Base-by-base conservation (phyloP, 2,329 filamentous ascomycete species). In the Podosphaera aphanis region DNA sequence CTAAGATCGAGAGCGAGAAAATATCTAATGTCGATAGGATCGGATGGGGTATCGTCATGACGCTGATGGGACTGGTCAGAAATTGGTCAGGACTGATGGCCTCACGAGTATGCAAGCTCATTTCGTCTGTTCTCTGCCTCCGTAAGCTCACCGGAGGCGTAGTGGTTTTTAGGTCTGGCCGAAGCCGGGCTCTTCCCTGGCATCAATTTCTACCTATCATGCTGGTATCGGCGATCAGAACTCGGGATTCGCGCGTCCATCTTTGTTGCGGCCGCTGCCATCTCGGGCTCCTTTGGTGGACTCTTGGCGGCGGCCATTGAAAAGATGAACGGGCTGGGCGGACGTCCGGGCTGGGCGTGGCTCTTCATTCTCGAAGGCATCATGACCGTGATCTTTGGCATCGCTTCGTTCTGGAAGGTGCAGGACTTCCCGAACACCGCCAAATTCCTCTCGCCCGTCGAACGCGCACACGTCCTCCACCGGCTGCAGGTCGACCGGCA, bases 391-490 rank as follows among this genome's bases (percentile, higher is more conserved):
- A 1, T 83, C 1, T 67, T 84, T 20, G 83, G 79, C 2, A 51
- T 81, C 4, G 60, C 66, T 0, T 80, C 74, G 1, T 85, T 79
- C 62, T 86, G 77, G 75, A 73, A 81, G 64, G 80, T 92, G 1
- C 74, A 83, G 51, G 82, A 93, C 57, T 92, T 85, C 57, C 84
- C 84, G 0, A 77, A 80, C 50, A 69, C 81, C 47, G 83, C 82
- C 19, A 73, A 59, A 1, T 92, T 92, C 57, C 67, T 93, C 6
- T 71, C 72, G 0, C 67, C 72, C 0, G 68, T 72, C 8, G 83
- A 93, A 53, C 77, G 81, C 21, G 67, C 66, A 5, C 73, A 83
- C 7, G 79, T 90, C 0, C 63, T 84, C n/a, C 68, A 74, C 4
- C 73, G 84, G 2, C 66, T 93, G 8, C 71, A 71, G 43, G 59